Percentiles rank a stretch among this genome's conserved stretches.
Conservation (phyloP, 208 protist species). For the Acanthamoeba lenticulata region DNA sequence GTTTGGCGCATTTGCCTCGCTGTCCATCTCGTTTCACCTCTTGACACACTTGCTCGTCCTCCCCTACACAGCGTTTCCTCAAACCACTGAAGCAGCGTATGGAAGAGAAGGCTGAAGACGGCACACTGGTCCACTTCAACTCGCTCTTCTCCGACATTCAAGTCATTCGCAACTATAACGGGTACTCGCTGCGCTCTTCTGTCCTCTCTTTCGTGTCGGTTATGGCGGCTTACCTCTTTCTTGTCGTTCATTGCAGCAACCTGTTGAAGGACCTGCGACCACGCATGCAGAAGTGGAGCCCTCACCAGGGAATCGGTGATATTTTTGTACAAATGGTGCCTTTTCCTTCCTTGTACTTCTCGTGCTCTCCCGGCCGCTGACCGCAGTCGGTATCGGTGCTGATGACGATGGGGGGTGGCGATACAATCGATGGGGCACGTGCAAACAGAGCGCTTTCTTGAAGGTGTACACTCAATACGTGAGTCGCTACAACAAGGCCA, state of each 20-base stretch:
- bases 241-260: not conserved
- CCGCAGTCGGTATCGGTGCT: not conserved
- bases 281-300: constrained; percentile 29
- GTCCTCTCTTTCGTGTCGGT: not conserved
- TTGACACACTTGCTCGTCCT: not conserved
- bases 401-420: not conserved
- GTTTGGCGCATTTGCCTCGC: not conserved
- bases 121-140: constrained; percentile 26
- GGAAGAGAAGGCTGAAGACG: not conserved
- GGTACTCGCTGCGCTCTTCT: not conserved
- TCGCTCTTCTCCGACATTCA: constrained; percentile 28
- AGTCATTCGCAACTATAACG: constrained; percentile 65
- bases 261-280: constrained; percentile 37
- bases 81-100: constrained; percentile 47
- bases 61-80: not conserved
- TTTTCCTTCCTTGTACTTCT: not conserved
- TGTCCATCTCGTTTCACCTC: not conserved
- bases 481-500: constrained; percentile 63
- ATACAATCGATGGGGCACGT: not conserved
- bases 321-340: constrained; percentile 61
- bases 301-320: constrained; percentile 48
- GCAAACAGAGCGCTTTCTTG: constrained; percentile 10
- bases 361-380: not conserved
- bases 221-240: not conserved
- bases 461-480: constrained; percentile 68